Percentiles rank a stretch among this genome's conserved stretches.
These are phyloP conservation scores for Pharus latifolius DNA, from an alignment of 176 grass and related monocot genomes.

Conservation along the genomic window DNA sequence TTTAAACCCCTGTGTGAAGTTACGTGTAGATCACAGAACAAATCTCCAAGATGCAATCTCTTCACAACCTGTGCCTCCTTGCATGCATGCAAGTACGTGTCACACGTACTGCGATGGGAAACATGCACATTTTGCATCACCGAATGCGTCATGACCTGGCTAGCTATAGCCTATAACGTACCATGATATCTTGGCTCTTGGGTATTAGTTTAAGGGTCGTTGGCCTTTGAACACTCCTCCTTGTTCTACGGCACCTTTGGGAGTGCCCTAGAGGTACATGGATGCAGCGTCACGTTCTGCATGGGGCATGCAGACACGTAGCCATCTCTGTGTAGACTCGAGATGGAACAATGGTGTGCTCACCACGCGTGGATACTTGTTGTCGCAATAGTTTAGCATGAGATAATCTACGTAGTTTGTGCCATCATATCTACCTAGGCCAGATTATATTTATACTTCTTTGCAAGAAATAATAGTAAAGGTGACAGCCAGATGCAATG, in stretches of 20 bases:
- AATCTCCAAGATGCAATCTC: too few relatives aligned
- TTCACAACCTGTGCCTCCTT: too few relatives aligned
- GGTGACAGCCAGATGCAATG: too few relatives aligned
- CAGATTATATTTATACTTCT: too few relatives aligned
- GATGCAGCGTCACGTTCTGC: not conserved
- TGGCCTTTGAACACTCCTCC: too few relatives aligned
- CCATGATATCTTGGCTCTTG: not conserved
- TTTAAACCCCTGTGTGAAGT: too few relatives aligned
- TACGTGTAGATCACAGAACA: too few relatives aligned
- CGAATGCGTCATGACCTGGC: not conserved
- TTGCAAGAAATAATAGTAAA: too few relatives aligned
- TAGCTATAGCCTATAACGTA: not conserved
- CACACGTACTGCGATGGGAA: not conserved
- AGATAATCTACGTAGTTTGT: not conserved
- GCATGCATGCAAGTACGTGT: not conserved
- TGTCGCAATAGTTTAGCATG: not conserved
- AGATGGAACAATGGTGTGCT: not conserved
- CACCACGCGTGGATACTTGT: not conserved
- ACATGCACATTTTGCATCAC: not conserved
- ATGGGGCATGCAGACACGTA: conserved; percentile 33
- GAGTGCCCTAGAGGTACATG: not conserved
- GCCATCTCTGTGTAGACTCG: not conserved
- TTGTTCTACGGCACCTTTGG: not conserved
- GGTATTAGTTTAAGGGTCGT: not conserved
- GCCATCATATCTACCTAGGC: not conserved